phyloP scores from a whole-genome alignment of 108 stramenopile genomes.

The Nitzschia palea region DNA sequence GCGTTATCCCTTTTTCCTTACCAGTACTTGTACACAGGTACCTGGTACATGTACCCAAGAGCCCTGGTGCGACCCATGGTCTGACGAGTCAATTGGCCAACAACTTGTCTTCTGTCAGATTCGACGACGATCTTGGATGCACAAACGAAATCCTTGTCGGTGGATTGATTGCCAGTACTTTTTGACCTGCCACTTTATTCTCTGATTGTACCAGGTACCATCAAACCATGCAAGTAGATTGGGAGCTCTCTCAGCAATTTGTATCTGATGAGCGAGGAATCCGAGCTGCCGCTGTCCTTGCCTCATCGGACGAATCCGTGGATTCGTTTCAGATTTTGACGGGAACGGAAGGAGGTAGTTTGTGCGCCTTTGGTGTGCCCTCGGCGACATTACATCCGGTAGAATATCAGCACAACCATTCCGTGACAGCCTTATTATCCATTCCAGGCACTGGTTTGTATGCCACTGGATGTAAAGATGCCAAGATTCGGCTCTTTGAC shows the following conservation, averaged over 20 bases:
- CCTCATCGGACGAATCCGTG: not conserved
- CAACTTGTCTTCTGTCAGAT: too few relatives aligned
- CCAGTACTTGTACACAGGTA: not conserved
- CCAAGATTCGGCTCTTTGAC: constrained; percentile 71
- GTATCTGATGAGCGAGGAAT: constrained; percentile 50
- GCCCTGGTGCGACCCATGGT: too few relatives aligned
- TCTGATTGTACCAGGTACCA: too few relatives aligned
- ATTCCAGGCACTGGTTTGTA: constrained; percentile 21
- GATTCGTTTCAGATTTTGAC: constrained; percentile 32
- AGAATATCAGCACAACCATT: constrained; percentile 50
- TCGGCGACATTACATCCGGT: constrained; percentile 33
- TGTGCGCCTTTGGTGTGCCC: constrained; percentile 43
- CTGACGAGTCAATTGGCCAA: too few relatives aligned
- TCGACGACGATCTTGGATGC: too few relatives aligned
- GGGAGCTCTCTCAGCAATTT: constrained; percentile 54
- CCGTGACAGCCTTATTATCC: constrained; percentile 43
- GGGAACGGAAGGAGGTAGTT: constrained; percentile 50
- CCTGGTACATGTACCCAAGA: not conserved
- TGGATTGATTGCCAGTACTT: too few relatives aligned
- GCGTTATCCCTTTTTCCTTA: too few relatives aligned
- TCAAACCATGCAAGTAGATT: constrained; percentile 66
- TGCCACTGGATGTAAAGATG: constrained; percentile 81
- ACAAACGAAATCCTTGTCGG: too few relatives aligned
- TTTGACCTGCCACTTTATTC: too few relatives aligned
- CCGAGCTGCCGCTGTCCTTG: constrained; percentile 38